Evolutionary conservation across 1,284 basidiomycete genomes (phyloP).

Genomic region (Tetrapyrgos nigripes): DNA sequence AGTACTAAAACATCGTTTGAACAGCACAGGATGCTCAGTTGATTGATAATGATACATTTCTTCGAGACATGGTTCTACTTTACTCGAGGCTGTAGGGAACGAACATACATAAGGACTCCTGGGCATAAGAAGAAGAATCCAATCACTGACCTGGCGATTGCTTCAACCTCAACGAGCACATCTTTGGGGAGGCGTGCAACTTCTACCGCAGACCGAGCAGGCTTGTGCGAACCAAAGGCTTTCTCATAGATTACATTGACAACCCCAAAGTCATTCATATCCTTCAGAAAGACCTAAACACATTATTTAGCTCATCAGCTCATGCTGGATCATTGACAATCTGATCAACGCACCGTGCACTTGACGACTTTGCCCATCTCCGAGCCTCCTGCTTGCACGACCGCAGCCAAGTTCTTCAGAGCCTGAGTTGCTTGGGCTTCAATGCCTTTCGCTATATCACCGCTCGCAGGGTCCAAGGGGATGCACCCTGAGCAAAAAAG

Average conservation of each 20-base stretch:
- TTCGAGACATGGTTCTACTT: too few relatives aligned
- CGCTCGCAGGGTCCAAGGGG: constrained; percentile 80
- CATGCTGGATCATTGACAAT: neutral
- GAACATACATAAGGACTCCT: too few relatives aligned
- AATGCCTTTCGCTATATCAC: constrained; percentile 80
- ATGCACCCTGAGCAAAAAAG: constrained; percentile 94
- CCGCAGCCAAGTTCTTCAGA: constrained; percentile 84
- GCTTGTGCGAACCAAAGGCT: constrained; percentile 91
- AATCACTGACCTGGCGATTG: constrained; percentile 70
- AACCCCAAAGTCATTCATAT: constrained; percentile 89
- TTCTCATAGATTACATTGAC: constrained; percentile 84
- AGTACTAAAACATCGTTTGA: too few relatives aligned
- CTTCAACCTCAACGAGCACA: constrained; percentile 90
- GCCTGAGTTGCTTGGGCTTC: constrained; percentile 88
- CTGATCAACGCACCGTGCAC: constrained; percentile 67
- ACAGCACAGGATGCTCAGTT: too few relatives aligned
- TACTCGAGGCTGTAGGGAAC: neutral
- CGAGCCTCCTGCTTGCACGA: constrained; percentile 86
- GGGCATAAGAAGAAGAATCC: neutral
- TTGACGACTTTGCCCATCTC: constrained; percentile 83
- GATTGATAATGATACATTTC: too few relatives aligned
- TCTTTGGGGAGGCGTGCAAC: constrained; percentile 60
- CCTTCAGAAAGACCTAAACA: constrained; percentile 86
- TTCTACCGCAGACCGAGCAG: constrained; percentile 91
- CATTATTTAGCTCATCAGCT: neutral